Percentiles rank a stretch among this genome's conserved stretches.
Evolutionary conservation across 73 alveolate genomes (phyloP).

Genomic region (Uronychia binucleata): DNA sequence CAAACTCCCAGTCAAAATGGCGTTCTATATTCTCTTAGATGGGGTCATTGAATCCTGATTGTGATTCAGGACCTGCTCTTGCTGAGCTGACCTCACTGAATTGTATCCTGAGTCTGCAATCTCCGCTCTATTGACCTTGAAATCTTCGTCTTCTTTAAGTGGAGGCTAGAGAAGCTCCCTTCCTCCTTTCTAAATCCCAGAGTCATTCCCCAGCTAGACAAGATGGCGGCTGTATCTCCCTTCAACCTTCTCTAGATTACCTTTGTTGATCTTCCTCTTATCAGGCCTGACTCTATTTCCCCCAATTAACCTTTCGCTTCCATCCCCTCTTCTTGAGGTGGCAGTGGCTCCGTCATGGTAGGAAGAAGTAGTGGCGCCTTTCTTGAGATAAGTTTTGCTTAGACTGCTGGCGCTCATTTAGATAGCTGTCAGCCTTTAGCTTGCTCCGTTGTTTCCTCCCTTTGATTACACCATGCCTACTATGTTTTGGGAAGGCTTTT

Average conservation of each 20-base stretch:
- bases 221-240: not conserved
- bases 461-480: too few relatives aligned
- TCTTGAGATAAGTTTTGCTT: too few relatives aligned
- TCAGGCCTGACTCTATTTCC: not conserved
- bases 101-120: not conserved
- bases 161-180: not conserved
- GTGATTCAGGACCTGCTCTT: not conserved
- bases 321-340: too few relatives aligned
- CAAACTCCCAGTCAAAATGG: not conserved
- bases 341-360: too few relatives aligned
- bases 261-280: not conserved
- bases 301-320: not conserved
- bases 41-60: not conserved
- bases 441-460: too few relatives aligned
- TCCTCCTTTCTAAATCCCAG: not conserved
- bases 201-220: not conserved
- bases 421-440: too few relatives aligned
- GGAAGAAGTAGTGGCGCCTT: too few relatives aligned
- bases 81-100: too few relatives aligned
- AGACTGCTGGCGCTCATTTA: too few relatives aligned
- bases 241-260: not conserved
- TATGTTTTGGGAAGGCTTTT: not conserved
- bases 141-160: not conserved
- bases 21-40: not conserved
- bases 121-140: not conserved